Evolutionary conservation across 176 grass and related monocot species (phyloP).

Genomic region (Musa beccarii): DNA sequence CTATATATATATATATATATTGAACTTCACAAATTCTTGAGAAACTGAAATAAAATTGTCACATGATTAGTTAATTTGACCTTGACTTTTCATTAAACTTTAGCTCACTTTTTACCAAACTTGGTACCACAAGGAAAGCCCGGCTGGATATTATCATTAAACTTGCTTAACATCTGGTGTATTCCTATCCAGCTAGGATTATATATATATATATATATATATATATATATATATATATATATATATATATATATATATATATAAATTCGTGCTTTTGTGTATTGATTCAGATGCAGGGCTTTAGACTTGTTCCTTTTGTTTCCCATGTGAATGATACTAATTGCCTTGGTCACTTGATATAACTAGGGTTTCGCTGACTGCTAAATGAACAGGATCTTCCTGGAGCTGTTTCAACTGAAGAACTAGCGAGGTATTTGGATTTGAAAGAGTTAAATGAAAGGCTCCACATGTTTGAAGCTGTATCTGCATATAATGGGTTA

Average conservation of each 20-base stretch:
- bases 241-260: too few species aligned
- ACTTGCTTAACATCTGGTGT: too few species aligned
- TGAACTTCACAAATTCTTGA: too few species aligned
- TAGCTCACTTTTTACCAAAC: too few species aligned
- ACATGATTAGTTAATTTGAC: too few species aligned
- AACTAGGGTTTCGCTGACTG: not conserved
- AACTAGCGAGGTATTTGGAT: slow-evolving; percentile 74
- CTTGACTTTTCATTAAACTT: too few species aligned
- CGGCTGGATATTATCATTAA: too few species aligned
- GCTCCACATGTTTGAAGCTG: slow-evolving; percentile 57
- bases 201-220: too few species aligned
- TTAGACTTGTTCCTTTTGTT: not conserved
- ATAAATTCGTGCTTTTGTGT: not conserved
- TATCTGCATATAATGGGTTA: slow-evolving; percentile 86
- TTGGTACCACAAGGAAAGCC: too few species aligned
- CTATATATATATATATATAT: not conserved
- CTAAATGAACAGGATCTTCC: slow-evolving; percentile 52
- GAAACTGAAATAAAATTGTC: too few species aligned
- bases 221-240: too few species aligned
- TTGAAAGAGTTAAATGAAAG: slow-evolving; percentile 86
- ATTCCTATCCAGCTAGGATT: too few species aligned
- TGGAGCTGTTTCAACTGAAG: slow-evolving; percentile 58
- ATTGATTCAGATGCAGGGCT: not conserved
- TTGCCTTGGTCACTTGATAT: not conserved
- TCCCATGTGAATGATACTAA: not conserved